A percentile compares a stretch with the other conserved stretches of the same genome.
These are phyloP conservation scores for Sphagnurus paluster DNA, from an alignment of 1,284 basidiomycete genomes.

Conservation along the genomic window DNA sequence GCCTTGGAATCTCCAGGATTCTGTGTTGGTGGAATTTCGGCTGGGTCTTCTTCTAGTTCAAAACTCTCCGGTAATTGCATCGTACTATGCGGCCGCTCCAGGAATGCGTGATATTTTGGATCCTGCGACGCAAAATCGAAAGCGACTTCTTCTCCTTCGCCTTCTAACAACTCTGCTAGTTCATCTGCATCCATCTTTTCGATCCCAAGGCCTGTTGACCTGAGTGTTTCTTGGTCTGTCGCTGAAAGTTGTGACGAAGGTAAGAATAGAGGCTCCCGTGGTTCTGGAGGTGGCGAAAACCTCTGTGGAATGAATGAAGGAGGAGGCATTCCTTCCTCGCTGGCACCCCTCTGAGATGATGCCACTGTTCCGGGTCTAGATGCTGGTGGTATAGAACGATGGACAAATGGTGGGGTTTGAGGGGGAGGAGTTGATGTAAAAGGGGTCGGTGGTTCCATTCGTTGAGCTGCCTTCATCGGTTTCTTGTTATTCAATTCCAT, in stretches of 20 bases:
- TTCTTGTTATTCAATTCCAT: slow-evolving; percentile 42
- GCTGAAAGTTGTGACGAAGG: slow-evolving; percentile 67
- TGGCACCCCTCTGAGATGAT: background rate
- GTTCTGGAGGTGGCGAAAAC: slow-evolving; percentile 4
- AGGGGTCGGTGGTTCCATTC: slow-evolving; percentile 33
- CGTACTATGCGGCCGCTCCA: slow-evolving; percentile 1
- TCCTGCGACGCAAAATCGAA: slow-evolving; percentile 34
- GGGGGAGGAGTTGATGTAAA: slow-evolving; percentile 25
- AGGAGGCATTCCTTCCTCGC: slow-evolving; percentile 6
- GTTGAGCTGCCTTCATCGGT: slow-evolving; percentile 60
- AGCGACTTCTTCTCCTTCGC: slow-evolving; percentile 63
- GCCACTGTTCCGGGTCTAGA: slow-evolving; percentile 15
- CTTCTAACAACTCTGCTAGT: slow-evolving; percentile 62
- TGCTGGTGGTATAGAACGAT: slow-evolving; percentile 23
- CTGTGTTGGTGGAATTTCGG: slow-evolving; percentile 57
- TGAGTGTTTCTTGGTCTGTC: slow-evolving; percentile 48
- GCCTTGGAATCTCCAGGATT: slow-evolving; percentile 20
- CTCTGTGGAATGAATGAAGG: slow-evolving; percentile 8
- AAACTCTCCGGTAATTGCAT: slow-evolving; percentile 26
- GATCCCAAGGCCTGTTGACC: slow-evolving; percentile 59
- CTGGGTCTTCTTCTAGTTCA: slow-evolving; percentile 32
- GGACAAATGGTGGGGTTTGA: no score
- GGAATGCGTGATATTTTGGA: slow-evolving; percentile 8
- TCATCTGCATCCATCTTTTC: slow-evolving; percentile 66
- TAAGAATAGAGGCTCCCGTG: slow-evolving; percentile 59